Evolutionary conservation across 2,329 filamentous ascomycete species (phyloP), one percentile per base, ranked within the genome.

Genomic region (Eutypella sp.): DNA sequence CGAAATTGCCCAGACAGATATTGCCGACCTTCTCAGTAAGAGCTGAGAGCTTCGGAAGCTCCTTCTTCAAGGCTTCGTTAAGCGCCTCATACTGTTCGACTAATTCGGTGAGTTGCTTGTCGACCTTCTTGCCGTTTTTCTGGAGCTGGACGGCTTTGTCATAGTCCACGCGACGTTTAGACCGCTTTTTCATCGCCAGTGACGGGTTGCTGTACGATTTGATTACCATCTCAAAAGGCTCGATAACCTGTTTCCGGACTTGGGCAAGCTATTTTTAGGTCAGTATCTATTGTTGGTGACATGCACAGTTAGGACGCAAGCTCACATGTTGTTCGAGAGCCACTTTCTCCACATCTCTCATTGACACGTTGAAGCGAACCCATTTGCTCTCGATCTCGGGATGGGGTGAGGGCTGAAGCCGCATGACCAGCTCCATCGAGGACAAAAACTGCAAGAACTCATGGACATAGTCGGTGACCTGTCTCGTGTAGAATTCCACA

Each of bases 351-450:
- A 97, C 82, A 58, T 96, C 91, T 53, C 87, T 81, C 68, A 95
- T 87, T 27, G 86, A 87, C 59, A 90, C 82, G 54, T 90, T 92
- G 67, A 96, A 93, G 50, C 85, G 87, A 41, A 90, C 87, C 89
- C 92, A 97, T 64, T 95, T 95, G 72, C 87, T 91, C 67, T 96
- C 91, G 34, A 95, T 73, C 64, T 97, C 91, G 1, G 89, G 84
- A 63, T 89, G 83, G 47, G 78, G 82, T 41, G 85, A 87, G 11
- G 84, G 84, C 54, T 82, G 79, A 27, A 82, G 67, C 33, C 81
- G 83, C 68, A 95, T 87, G 53, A 91, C 85, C 1, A 87, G 78
- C 64, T 96, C 89, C 63, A 96, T 87, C 1, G 87, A 88, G 2
- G 82, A 81, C 24, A 92, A 78, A 53, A 92, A 87, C 49, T 88